Percentiles rank a stretch among this genome's conserved stretches.
Conservation (phyloP, 1,139 yeast genomes). For the Geotrichum reessii region DNA sequence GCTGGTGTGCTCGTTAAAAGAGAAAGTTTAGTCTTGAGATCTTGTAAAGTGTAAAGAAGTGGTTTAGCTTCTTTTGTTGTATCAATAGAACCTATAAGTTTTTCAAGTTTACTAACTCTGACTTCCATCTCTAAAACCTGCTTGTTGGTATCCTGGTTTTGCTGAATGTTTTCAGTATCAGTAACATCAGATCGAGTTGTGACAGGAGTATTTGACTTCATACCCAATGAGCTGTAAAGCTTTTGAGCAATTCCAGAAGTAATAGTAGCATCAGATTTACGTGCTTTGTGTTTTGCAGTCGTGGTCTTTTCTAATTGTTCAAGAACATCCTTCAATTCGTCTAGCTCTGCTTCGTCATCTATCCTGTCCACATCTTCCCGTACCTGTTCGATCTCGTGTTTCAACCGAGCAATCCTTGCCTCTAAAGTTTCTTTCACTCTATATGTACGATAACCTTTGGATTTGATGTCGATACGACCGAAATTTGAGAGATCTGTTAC, state of each 20-base stretch:
- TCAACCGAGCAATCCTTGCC: conserved; percentile 14
- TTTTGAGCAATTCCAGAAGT: background rate
- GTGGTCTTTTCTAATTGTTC: conserved; percentile 3
- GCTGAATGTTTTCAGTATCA: background rate
- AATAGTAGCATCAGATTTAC: background rate
- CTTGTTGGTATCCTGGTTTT: background rate
- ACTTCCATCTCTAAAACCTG: conserved; percentile 6
- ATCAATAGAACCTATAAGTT: conserved; percentile 8
- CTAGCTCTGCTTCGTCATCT: conserved; percentile 3
- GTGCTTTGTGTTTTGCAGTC: background rate
- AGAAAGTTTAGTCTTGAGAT: conserved; percentile 9
- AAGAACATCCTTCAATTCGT: conserved; percentile 7
- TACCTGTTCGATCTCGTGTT: background rate
- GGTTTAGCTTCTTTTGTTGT: conserved; percentile 4
- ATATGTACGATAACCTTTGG: conserved; percentile 7
- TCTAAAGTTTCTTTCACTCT: conserved; percentile 12
- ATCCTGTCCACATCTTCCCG: conserved; percentile 12
- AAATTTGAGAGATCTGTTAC: conserved; percentile 5
- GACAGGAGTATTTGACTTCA: background rate
- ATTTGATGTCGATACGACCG: background rate
- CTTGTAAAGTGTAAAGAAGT: conserved; percentile 7
- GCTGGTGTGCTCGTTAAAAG: conserved; percentile 16
- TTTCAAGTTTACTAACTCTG: conserved; percentile 10
- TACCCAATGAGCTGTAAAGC: background rate
- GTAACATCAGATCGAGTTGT: background rate